These are phyloP conservation scores for Protomyces arabidopsidicola DNA, from an alignment of 1,139 yeast genomes.

Conservation along the genomic window DNA sequence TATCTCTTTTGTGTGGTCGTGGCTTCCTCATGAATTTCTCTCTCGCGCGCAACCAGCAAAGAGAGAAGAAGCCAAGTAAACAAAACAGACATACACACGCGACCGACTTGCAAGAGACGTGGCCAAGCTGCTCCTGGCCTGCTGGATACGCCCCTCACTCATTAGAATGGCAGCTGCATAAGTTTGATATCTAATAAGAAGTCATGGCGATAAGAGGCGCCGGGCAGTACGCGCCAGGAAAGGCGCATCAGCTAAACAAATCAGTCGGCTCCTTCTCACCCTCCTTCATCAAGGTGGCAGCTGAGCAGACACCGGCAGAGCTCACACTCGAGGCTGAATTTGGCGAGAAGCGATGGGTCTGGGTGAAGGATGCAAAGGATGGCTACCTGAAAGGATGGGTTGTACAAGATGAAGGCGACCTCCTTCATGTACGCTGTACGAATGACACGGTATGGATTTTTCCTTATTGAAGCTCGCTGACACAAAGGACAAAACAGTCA, in stretches of 20 bases:
- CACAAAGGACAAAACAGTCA: conserved; percentile 44
- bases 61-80: background rate
- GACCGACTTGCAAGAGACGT: background rate
- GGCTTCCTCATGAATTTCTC: background rate
- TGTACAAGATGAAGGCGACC: conserved; percentile 51
- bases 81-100: background rate
- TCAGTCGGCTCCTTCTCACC: conserved; percentile 20
- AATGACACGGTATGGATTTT: conserved; percentile 45
- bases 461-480: background rate
- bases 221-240: background rate
- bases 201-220: background rate
- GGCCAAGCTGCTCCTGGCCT: background rate
- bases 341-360: conserved; percentile 61
- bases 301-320: conserved; percentile 2
- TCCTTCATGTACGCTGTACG: conserved; percentile 51
- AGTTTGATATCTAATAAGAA: background rate
- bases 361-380: conserved; percentile 69
- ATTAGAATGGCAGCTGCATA: background rate
- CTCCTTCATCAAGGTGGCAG: conserved; percentile 6
- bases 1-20: background rate
- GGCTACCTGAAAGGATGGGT: conserved; percentile 70
- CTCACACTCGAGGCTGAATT: conserved; percentile 48
- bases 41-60: background rate
- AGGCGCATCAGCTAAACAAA: background rate
- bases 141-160: background rate